Conservation (phyloP, 441 rosid genomes). For the Euphorbia neoarborescens region DNA sequence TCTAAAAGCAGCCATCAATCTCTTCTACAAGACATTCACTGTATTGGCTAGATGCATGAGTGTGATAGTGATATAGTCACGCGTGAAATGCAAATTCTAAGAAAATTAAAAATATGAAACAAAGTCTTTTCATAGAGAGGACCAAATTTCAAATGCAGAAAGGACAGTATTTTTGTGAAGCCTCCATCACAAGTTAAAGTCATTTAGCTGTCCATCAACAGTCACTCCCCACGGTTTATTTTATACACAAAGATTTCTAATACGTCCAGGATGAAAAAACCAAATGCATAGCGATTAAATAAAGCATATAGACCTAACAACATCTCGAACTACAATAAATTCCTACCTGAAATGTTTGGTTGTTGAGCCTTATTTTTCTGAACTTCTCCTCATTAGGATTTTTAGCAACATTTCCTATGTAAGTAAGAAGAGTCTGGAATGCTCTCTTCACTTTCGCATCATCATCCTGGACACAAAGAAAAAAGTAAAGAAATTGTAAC, state of each 20-base stretch:
- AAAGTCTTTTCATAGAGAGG: too few relatives aligned
- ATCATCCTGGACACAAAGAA: conserved; percentile 49
- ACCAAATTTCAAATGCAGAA: too few relatives aligned
- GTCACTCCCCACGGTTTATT: neutral
- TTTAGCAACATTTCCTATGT: conserved; percentile 80
- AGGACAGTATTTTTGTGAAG: too few relatives aligned
- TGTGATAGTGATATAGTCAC: too few relatives aligned
- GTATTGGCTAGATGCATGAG: too few relatives aligned
- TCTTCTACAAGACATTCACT: too few relatives aligned
- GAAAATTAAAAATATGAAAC: too few relatives aligned
- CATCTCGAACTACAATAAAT: conserved; percentile 2
- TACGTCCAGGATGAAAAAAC: neutral
- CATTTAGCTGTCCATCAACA: neutral
- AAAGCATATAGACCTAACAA: neutral
- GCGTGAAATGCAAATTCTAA: too few relatives aligned
- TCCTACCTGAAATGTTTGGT: conserved; percentile 79
- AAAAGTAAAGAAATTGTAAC: neutral
- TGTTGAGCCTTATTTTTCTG: conserved; percentile 78
- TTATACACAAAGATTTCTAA: neutral
- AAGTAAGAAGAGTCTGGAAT: conserved; percentile 82
- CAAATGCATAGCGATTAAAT: neutral
- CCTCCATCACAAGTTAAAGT: neutral
- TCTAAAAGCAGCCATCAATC: too few relatives aligned
- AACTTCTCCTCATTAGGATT: conserved; percentile 84
- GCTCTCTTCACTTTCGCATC: conserved; percentile 91